These are phyloP conservation scores for Rhodofomes roseus DNA, from an alignment of 1,284 basidiomycete genomes.

Conservation along the genomic window DNA sequence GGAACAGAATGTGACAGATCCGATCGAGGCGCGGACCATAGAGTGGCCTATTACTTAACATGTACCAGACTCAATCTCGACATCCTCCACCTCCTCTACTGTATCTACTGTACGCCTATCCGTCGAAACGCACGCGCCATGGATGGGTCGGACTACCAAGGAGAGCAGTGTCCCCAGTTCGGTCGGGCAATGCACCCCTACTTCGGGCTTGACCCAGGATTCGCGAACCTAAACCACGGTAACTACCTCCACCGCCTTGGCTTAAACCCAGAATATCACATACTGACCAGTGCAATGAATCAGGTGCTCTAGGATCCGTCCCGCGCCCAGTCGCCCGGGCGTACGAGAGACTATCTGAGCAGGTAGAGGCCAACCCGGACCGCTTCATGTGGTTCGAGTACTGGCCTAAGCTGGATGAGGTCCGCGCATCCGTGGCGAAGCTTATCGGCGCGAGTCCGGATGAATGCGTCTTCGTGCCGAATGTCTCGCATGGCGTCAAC, in stretches of 20 bases:
- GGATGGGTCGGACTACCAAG: not conserved
- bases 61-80: not conserved
- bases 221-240: not conserved
- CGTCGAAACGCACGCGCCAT: not conserved
- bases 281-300: not conserved
- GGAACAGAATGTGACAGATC: too few species aligned
- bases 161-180: not conserved
- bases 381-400: slow-evolving; percentile 48
- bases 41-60: too few species aligned
- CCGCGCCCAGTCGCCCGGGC: slow-evolving; percentile 53
- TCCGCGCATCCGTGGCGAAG: slow-evolving; percentile 42
- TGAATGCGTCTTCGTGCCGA: slow-evolving; percentile 66
- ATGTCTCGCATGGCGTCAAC: slow-evolving; percentile 65
- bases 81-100: not conserved
- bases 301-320: slow-evolving; percentile 64
- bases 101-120: not conserved
- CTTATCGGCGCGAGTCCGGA: slow-evolving; percentile 56
- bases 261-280: slow-evolving; percentile 29
- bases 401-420: slow-evolving; percentile 3
- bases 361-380: slow-evolving; percentile 59
- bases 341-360: slow-evolving; percentile 38
- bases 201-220: slow-evolving; percentile 45
- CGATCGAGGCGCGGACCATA: too few species aligned
- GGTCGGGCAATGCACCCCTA: slow-evolving; percentile 52
- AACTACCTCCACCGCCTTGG: slow-evolving; percentile 35